Evolutionary conservation across 192 early-diverging fungal genomes (phyloP), one percentile per base, ranked within the genome.

Genomic region (Entomortierella beljakovae): DNA sequence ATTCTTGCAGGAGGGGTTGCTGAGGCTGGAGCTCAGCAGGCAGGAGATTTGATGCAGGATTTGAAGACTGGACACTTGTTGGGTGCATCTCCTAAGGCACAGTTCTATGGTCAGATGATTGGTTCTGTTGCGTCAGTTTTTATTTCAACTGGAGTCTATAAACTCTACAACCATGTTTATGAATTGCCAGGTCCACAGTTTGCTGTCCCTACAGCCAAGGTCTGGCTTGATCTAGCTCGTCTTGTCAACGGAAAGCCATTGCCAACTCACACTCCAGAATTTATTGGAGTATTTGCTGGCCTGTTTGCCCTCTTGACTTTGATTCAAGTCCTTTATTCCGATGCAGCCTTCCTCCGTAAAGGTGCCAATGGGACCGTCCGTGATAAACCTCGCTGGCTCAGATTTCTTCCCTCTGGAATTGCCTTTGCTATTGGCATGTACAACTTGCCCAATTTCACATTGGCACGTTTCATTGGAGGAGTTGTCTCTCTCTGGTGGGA

Each of bases 31-130:
- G 75, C 75, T n/a, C 75, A 79, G 48, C 75, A 79, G 57, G 75
- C 75, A 7, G 75, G 75, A 26, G 75, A 79, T 35, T 86, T 93
- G 79, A 91, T 92, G 86, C 87, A 89, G 68, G 94, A 96, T 76
- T 79, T 96, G 53, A 96, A 96, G 68, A 96, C 94, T n/a, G 94
- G 94, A 8, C 93, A 96, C 71, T 54, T 96, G 23, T 77, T 96
- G 34, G 86, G 87, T 37, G 94, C 94, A n/a, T 93, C 92, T 6
- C 94, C 94, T 2, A 88, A 88, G 52, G 91, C 94, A 0, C 94
- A 96, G 82, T 96, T 96, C 81, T 86, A 85, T 52, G 94, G 87
- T 5, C 94, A 96, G 63, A 82, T 94, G 81, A 85, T 95, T 22
- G 94, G 94, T 3, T 91, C 92, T 40, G 66, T 94, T 20, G 87